Evolutionary conservation across 1,139 yeast genomes (phyloP).

Genomic region (Yamadazyma triangularis): DNA sequence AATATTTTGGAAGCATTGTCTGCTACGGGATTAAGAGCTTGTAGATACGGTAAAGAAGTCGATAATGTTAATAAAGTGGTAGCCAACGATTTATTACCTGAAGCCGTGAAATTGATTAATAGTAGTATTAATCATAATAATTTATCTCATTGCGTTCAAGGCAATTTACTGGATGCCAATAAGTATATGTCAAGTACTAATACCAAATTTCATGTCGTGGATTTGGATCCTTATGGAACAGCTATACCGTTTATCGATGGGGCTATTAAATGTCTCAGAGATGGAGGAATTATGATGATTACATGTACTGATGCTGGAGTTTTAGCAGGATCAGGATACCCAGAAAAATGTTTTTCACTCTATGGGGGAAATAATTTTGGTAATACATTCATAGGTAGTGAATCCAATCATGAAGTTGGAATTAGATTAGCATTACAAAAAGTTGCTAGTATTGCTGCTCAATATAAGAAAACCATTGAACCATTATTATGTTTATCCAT

Average conservation of each 20-base stretch:
- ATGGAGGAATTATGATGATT: constrained; percentile 79
- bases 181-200: constrained; percentile 62
- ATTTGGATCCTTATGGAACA: constrained; percentile 95
- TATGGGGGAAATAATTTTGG: constrained; percentile 79
- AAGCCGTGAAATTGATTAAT: constrained; percentile 80
- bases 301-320: constrained; percentile 97
- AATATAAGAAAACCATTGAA: constrained; percentile 80
- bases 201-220: constrained; percentile 72
- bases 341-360: constrained; percentile 91
- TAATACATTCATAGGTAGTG: constrained; percentile 67
- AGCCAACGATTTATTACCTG: constrained; percentile 84
- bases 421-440: constrained; percentile 74
- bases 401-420: constrained; percentile 91
- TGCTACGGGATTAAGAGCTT: constrained; percentile 93
- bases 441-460: constrained; percentile 81
- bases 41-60: constrained; percentile 87
- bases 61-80: constrained; percentile 66
- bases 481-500: constrained; percentile 82
- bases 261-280: constrained; percentile 75
- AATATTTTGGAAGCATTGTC: constrained; percentile 83
- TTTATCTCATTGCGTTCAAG: constrained; percentile 46
- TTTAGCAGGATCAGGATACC: constrained; percentile 91
- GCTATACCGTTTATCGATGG: constrained; percentile 94
- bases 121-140: constrained; percentile 67
- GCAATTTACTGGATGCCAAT: constrained; percentile 87